A percentile compares a stretch with the other conserved stretches of the same genome.
These are phyloP conservation scores for Leishmania martiniquensis DNA, from an alignment of 208 protist genomes.

Conservation along the genomic window DNA sequence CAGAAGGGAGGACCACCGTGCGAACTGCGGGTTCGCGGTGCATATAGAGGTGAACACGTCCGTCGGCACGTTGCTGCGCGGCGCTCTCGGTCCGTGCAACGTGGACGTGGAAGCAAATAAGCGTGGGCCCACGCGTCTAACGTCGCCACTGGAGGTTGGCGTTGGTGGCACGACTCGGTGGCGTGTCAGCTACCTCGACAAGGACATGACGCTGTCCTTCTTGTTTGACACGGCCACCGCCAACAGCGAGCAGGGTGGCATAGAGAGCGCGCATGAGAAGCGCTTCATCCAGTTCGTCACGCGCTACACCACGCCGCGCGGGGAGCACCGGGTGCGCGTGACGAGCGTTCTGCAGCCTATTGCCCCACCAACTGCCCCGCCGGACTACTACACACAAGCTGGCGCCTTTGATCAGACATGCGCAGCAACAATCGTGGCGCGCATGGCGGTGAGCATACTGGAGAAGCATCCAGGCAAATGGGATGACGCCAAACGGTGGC, in stretches of 20 bases:
- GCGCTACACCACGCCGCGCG: constrained; percentile 87
- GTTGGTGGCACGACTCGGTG: constrained; percentile 64
- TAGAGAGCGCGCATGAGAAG: constrained; percentile 26
- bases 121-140: constrained; percentile 18
- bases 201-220: constrained; percentile 59
- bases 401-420: constrained; percentile 97
- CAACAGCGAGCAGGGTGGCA: constrained; percentile 20
- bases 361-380: constrained; percentile 40
- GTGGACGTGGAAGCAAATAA: constrained; percentile 58
- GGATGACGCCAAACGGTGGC: constrained; percentile 96
- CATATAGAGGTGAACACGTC: constrained; percentile 76
- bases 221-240: constrained; percentile 85
- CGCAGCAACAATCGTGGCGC: constrained; percentile 72
- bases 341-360: constrained; percentile 83
- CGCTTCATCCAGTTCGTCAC: constrained; percentile 96
- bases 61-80: constrained; percentile 71
- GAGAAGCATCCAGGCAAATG: constrained; percentile 72
- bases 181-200: constrained; percentile 65
- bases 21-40: constrained; percentile 63
- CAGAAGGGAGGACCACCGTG: constrained; percentile 27
- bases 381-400: constrained; percentile 51
- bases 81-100: constrained; percentile 72
- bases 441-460: constrained; percentile 74
- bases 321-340: constrained; percentile 86
- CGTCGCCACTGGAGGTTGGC: constrained; percentile 70